Conservation (phyloP, 1,284 basidiomycete genomes). For the Ustilago vetiveriae region DNA sequence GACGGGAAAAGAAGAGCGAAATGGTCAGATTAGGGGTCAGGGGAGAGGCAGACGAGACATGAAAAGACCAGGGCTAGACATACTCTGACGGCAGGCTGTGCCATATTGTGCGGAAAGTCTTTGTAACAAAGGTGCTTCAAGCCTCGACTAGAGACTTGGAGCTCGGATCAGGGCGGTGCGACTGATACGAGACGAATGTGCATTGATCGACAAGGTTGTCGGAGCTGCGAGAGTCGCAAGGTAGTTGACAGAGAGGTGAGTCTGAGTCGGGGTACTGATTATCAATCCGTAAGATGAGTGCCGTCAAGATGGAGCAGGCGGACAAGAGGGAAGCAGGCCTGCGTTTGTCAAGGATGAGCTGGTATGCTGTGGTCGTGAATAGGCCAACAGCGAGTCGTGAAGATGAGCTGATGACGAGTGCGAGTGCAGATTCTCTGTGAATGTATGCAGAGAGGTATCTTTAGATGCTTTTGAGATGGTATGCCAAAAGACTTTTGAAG, state of each 20-base stretch:
- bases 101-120: constrained; percentile 17
- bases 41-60: background rate
- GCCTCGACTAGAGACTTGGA: constrained; percentile 7
- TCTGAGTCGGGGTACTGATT: too few species aligned
- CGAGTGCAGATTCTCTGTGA: background rate
- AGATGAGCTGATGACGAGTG: background rate
- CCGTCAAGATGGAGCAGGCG: too few species aligned
- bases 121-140: background rate
- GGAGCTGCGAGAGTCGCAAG: too few species aligned
- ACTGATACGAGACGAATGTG: background rate
- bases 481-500: constrained; percentile 12
- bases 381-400: too few species aligned
- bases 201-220: too few species aligned
- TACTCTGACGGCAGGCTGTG: constrained; percentile 42
- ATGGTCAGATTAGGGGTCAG: background rate
- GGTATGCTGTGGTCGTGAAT: too few species aligned
- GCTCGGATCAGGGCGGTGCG: constrained; percentile 8
- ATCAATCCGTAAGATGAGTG: too few species aligned
- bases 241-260: too few species aligned
- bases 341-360: background rate
- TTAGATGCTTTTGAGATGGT: constrained; percentile 34
- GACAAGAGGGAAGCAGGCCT: background rate
- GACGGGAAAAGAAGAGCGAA: background rate
- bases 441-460: constrained; percentile 29
- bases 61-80: background rate